Percentiles rank a stretch among this genome's conserved stretches.
These are phyloP conservation scores for Exsudoporus frostii DNA, from an alignment of 768 basidiomycete genomes.

Conservation along the genomic window DNA sequence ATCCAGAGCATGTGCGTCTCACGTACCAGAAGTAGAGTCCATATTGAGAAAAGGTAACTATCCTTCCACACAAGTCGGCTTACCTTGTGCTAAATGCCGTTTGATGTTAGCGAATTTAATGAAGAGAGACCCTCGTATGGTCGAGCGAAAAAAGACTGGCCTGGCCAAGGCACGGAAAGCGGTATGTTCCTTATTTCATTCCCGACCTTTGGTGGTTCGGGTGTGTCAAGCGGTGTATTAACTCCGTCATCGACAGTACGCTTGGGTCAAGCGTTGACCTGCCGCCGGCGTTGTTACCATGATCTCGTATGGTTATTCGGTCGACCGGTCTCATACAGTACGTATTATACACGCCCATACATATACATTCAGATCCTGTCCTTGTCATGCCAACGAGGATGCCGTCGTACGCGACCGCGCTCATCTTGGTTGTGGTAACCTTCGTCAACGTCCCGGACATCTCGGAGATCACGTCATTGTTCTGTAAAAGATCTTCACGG, in stretches of 20 bases:
- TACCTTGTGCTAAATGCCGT: not conserved
- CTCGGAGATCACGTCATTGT: too few species aligned
- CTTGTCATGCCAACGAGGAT: not conserved
- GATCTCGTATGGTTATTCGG: not conserved
- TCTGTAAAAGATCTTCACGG: too few species aligned
- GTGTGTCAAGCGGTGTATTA: not conserved
- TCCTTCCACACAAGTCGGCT: not conserved
- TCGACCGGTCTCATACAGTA: not conserved
- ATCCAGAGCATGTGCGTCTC: constrained; percentile 68
- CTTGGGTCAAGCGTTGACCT: constrained; percentile 93
- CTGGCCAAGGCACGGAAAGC: constrained; percentile 87
- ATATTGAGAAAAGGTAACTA: constrained; percentile 72
- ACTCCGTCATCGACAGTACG: constrained; percentile 48
- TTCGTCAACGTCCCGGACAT: too few species aligned
- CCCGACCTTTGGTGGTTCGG: not conserved
- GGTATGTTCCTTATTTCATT: constrained; percentile 47
- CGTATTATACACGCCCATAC: not conserved
- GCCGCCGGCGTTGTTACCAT: not conserved
- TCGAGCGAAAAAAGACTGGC: constrained; percentile 97
- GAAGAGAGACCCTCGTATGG: constrained; percentile 93
- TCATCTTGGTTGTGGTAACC: too few species aligned
- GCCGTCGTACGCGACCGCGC: not conserved
- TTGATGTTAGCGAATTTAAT: constrained; percentile 69
- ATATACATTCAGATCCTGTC: not conserved
- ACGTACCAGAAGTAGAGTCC: constrained; percentile 60